A percentile compares a stretch with the other conserved stretches of the same genome.
Evolutionary conservation across 1,284 basidiomycete species (phyloP).

Genomic region (Boletus semigastroideus): DNA sequence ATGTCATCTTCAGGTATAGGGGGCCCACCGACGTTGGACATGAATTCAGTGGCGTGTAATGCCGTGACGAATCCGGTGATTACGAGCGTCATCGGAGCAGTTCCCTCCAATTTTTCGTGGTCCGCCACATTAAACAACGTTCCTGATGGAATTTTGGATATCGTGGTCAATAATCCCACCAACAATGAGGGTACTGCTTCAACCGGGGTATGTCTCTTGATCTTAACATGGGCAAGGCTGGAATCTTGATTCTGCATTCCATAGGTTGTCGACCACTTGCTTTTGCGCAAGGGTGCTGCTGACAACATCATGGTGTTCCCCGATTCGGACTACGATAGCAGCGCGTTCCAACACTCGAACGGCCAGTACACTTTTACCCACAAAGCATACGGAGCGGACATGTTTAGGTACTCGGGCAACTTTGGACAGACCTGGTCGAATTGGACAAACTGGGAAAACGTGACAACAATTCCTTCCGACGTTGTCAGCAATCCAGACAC

Average conservation of each 20-base stretch:
- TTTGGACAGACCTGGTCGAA: slow-evolving; percentile 83
- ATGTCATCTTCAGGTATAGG: slow-evolving; percentile 71
- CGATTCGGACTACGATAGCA: slow-evolving; percentile 70
- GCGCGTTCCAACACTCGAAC: slow-evolving; percentile 58
- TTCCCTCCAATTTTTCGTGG: slow-evolving; percentile 69
- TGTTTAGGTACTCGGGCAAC: slow-evolving; percentile 82
- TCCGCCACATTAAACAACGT: slow-evolving; percentile 69
- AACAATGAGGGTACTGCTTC: slow-evolving; percentile 42
- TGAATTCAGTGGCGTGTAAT: slow-evolving; percentile 46
- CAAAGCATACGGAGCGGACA: slow-evolving; percentile 83
- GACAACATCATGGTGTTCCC: slow-evolving; percentile 85
- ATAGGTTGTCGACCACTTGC: slow-evolving; percentile 68
- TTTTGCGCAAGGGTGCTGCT: slow-evolving; percentile 74
- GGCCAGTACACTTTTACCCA: slow-evolving; percentile 77
- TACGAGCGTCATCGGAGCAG: slow-evolving; percentile 50
- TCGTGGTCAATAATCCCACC: slow-evolving; percentile 62
- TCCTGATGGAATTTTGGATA: slow-evolving; percentile 77
- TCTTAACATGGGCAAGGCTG: not conserved
- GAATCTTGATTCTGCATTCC: slow-evolving; percentile 7
- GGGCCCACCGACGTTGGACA: slow-evolving; percentile 49
- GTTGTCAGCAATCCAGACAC: slow-evolving; percentile 53
- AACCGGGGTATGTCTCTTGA: slow-evolving; percentile 50
- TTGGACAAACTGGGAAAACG: slow-evolving; percentile 77
- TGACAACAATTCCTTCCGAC: slow-evolving; percentile 60
- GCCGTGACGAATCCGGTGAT: slow-evolving; percentile 45